Evolutionary conservation across 208 protist genomes (phyloP).

Genomic region (Trichomonas vaginalis): DNA sequence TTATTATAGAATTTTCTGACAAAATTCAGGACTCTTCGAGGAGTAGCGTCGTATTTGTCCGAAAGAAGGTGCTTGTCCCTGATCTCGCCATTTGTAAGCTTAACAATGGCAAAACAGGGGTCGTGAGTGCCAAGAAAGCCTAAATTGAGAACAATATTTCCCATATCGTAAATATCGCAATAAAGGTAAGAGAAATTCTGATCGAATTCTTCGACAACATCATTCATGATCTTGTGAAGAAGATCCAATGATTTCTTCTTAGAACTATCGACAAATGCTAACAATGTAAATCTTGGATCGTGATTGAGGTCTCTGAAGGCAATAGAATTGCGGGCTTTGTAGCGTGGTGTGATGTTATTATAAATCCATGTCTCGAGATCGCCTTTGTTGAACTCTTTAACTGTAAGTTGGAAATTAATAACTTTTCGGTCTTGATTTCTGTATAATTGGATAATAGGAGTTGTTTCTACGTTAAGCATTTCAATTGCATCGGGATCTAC

Average conservation of each 20-base stretch:
- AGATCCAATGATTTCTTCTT: background rate
- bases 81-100: background rate
- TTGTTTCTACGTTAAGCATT: background rate
- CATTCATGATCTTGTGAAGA: background rate
- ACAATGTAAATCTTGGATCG: background rate
- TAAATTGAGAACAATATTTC: background rate
- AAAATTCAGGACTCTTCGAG: background rate
- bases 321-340: background rate
- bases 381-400: background rate
- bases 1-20: background rate
- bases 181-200: background rate
- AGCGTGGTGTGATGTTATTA: background rate
- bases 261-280: background rate
- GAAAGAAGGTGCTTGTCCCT: background rate
- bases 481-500: background rate
- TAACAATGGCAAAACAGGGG: background rate
- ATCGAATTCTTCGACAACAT: background rate
- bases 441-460: background rate
- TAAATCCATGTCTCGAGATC: background rate
- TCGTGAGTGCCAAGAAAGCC: background rate
- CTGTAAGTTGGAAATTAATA: background rate
- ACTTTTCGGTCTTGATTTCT: background rate
- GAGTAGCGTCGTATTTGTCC: background rate
- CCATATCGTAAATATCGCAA: constrained; percentile 1
- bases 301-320: background rate